phyloP scores from a whole-genome alignment of 2,329 filamentous ascomycete genomes.

The Curvularia sp. region DNA sequence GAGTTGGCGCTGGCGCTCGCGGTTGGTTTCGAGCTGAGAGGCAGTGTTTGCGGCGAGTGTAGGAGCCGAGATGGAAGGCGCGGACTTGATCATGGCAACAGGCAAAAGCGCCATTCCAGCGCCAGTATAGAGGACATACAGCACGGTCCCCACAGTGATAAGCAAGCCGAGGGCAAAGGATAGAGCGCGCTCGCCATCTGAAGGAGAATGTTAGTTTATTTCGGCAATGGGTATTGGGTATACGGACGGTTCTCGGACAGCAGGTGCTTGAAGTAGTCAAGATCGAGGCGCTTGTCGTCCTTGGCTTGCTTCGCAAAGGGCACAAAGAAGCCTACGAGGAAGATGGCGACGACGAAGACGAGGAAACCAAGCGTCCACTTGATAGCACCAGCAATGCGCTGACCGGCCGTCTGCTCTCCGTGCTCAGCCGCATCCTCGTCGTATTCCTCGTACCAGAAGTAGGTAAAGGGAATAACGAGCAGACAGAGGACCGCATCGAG shows the following conservation, averaged over 20 bases:
- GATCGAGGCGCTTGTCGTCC: conserved; percentile 71
- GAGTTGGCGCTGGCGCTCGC: conserved; percentile 89
- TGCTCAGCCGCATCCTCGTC: conserved; percentile 88
- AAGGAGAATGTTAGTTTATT: conserved; percentile 20
- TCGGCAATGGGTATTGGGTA: conserved; percentile 8
- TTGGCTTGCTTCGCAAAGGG: conserved; percentile 75
- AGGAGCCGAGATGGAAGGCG: conserved; percentile 83
- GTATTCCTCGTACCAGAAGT: conserved; percentile 98
- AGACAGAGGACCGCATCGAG: conserved; percentile 90
- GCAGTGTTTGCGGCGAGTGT: conserved; percentile 78
- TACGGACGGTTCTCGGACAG: conserved; percentile 77
- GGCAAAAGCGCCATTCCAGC: conserved; percentile 88
- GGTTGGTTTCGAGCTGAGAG: conserved; percentile 83
- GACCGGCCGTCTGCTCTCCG: conserved; percentile 73
- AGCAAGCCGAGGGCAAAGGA: conserved; percentile 90
- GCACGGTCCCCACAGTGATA: conserved; percentile 81
- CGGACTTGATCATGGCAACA: conserved; percentile 88
- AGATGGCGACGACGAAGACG: conserved; percentile 78
- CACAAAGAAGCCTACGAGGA: conserved; percentile 92
- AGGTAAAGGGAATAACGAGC: conserved; percentile 89
- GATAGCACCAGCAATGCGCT: conserved; percentile 80
- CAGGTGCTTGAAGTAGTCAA: conserved; percentile 90
- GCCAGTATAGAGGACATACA: conserved; percentile 89
- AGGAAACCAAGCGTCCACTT: conserved; percentile 93
- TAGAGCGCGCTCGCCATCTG: conserved; percentile 86